Evolutionary conservation across 805 yeast genomes (phyloP), one percentile per base, ranked within the genome.

Genomic region (Metahyphopichia silvanorum): DNA sequence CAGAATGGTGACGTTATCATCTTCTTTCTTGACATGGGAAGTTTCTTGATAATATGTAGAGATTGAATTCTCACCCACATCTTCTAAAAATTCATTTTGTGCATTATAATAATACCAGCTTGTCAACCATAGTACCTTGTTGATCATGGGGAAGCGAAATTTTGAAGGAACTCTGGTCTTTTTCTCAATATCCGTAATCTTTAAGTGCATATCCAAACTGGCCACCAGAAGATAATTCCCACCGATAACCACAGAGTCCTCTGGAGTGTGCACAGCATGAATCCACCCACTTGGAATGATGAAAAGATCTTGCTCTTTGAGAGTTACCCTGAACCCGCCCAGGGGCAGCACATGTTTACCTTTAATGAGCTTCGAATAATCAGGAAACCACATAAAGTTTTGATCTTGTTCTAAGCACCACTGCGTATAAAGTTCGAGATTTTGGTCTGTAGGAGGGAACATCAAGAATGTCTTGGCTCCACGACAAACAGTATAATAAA

Each of bases 211-310:
- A 14, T 66, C 63, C 40, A 86, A 57, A 46, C 81, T 80, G 34
- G 75, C 58, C 25, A 77, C 51, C 1, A 94, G 86, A 17, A 88
- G 60, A 52, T 81, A 88, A 53, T 88, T 88, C 0, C 97, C 97
- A 2, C 96, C 96, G 34, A 88, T 74, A 3, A 88, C 87, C 2
- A 87, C 60, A 0, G 94, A 76, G 51, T 88, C 95, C 11, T 63
- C 60, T 0, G 95, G 91, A 0, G 96, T 87, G 48, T 77, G 77
- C 0, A 88, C 97, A 0, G 93, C 79, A 56, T 88, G 96, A 31
- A 88, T 87, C 94, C 95, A 88, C 0, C 96, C 95, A 25, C 93
- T 79, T 3, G 97, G 96, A 13, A 88, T 80, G 10, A 87, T 66
- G 57, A 88, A 70, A 16, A 87, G 67, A 48, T 88, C 96, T 1